These are phyloP conservation scores for Apiotrichum brassicae DNA, from an alignment of 1,284 basidiomycete species.

Conservation along the genomic window DNA sequence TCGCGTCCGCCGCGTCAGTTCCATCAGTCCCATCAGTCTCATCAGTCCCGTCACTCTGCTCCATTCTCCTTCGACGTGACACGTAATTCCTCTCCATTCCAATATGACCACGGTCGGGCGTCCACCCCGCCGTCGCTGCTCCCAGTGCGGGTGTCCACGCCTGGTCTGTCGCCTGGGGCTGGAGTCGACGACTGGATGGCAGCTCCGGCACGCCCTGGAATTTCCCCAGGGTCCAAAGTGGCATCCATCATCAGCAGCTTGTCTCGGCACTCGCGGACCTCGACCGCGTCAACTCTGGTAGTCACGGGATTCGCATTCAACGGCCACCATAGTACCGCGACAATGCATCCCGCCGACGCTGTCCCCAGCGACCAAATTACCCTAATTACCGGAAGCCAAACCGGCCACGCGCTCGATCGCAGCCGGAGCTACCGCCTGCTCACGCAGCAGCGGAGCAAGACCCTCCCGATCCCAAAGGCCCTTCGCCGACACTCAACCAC, in stretches of 20 bases:
- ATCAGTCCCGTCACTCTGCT: not conserved
- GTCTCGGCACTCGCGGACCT: not conserved
- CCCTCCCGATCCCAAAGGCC: not conserved
- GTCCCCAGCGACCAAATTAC: not conserved
- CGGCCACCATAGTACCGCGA: not conserved
- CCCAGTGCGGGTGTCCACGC: too few species aligned
- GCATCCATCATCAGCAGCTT: too few species aligned
- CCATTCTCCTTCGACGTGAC: not conserved
- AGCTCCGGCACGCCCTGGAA: too few species aligned
- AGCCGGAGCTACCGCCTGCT: not conserved
- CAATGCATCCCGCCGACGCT: not conserved
- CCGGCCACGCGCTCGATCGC: not conserved
- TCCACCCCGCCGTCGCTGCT: too few species aligned
- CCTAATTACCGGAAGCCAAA: not conserved
- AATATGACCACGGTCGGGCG: too few species aligned
- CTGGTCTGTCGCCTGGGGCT: too few species aligned
- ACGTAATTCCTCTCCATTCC: not conserved
- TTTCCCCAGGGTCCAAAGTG: too few species aligned
- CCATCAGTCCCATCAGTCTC: too few species aligned
- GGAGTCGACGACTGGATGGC: too few species aligned
- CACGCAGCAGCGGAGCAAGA: not conserved
- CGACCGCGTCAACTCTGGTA: not conserved
- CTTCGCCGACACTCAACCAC: not conserved
- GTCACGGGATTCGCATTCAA: not conserved
- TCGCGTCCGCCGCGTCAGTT: too few species aligned